Base-by-base conservation (phyloP, 805 yeast species). In the Metschnikowia vanudenii region DNA sequence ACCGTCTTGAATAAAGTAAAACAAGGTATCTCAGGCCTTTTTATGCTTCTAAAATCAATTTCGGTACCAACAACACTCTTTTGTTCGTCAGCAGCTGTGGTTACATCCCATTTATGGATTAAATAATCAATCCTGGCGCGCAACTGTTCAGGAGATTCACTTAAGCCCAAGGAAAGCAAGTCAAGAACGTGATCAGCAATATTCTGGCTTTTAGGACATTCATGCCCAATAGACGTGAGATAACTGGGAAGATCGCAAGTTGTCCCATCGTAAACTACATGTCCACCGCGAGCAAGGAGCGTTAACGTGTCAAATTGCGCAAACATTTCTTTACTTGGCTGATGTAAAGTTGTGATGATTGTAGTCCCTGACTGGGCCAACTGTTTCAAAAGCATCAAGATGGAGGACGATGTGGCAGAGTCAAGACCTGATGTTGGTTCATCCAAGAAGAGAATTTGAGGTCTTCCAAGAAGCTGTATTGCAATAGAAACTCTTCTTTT, bases 371-470 rank as follows among this genome's bases (percentile, higher is more conserved):
- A 80, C 26, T 74, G 76, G 2, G 89, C 79, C 30, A 89, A 63
- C 3, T 72, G 70, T 41, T 79, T 71, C 47, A 88, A 68, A 33
- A 88, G 78, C 26, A 74, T 69, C 34, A 89, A 61, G 30, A 88
- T 84, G 3, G 87, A 77, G 1, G 79, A 74, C 0, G 96, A 85
- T 0, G 94, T 87, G 47, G 86, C 80, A 11, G 91, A 79, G 59
- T 88, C 96, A 22, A 88, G 71, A 0, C 96, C 96, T 4, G 95
- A 86, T 0, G 96, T 89, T 2, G 96, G 96, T 59, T 89, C 96
- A 63, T 89, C 96, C 19, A 89, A 64, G 41, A 89, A 74, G 31
- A 89, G 61, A 31, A 89, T 73, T 46, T 81, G 81, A 0, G 95
- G 92, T 46, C 81, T 81, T 47, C 83, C 81, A 36, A 89, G 67